Base-by-base conservation (phyloP, 2,329 filamentous ascomycete species). In the Scytalidium sp. region DNA sequence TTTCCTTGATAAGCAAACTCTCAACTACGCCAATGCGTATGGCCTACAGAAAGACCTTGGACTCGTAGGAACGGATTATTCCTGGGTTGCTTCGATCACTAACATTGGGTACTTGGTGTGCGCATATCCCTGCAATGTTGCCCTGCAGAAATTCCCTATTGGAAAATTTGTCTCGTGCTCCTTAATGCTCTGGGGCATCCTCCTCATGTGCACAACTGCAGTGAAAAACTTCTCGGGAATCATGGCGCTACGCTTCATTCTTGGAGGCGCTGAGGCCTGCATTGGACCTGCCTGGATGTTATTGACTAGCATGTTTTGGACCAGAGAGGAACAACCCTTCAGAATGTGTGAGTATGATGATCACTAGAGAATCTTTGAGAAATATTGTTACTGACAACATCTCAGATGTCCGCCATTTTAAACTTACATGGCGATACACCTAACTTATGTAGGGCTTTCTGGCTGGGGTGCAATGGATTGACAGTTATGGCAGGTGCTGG, bases 341-440 rank as follows among this genome's bases (percentile, higher is more conserved):
- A 71, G 84, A 3, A 78, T 78, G 2, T 76, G 75, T 2, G 76
- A n/a, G n/a, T 10, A 10, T 10, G 10, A 36, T 36, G 10, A 36
- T 36, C n/a, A n/a, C n/a, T n/a, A n/a, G n/a, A n/a, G n/a, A n/a
- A n/a, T n/a, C n/a, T n/a, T n/a, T n/a, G n/a, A n/a, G n/a, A n/a
- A n/a, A n/a, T n/a, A n/a, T n/a, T n/a, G n/a, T n/a, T n/a, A n/a
- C n/a, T n/a, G n/a, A n/a, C n/a, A n/a, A n/a, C n/a, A n/a, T n/a
- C n/a, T n/a, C n/a, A n/a, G n/a, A n/a, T n/a, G n/a, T n/a, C n/a
- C n/a, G n/a, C n/a, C n/a, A n/a, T n/a, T n/a, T n/a, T n/a, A n/a
- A n/a, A n/a, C n/a, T n/a, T 10, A 36, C 29, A 10, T 36, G 29
- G 29, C 10, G 10, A 36, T 36, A n/a, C 10, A 36, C 29, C n/a